These are phyloP conservation scores for Magnolia changhungtana DNA, from an alignment of 164 flowering plant genomes.

Conservation along the genomic window DNA sequence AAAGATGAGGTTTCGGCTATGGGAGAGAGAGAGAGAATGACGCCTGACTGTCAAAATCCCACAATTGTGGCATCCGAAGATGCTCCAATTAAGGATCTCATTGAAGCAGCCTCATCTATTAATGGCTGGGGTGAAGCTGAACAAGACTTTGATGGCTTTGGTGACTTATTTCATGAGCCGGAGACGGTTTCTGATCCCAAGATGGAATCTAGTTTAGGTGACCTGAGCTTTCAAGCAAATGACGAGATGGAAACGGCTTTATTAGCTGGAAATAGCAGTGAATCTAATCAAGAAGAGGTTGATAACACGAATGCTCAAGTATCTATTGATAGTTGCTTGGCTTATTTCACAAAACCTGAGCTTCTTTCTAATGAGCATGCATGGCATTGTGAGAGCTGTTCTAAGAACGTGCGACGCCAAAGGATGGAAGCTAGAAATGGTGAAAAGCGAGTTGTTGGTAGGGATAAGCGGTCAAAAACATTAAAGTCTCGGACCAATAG, in stretches of 20 bases:
- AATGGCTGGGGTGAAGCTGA: slow-evolving; percentile 36
- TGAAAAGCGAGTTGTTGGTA: not conserved
- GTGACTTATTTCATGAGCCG: slow-evolving; percentile 83
- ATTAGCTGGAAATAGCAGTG: slow-evolving; percentile 49
- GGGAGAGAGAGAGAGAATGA: slow-evolving; percentile 24
- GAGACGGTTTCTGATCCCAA: slow-evolving; percentile 38
- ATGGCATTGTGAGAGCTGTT: slow-evolving; percentile 89
- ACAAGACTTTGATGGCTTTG: slow-evolving; percentile 72
- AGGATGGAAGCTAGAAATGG: slow-evolving; percentile 18
- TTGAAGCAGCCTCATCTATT: slow-evolving; percentile 34
- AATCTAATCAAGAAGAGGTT: slow-evolving; percentile 87
- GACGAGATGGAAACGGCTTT: slow-evolving; percentile 30
- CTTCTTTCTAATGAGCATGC: slow-evolving; percentile 79
- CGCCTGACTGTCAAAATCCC: slow-evolving; percentile 26
- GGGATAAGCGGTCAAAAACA: slow-evolving; percentile 18
- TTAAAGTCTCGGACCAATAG: slow-evolving; percentile 21
- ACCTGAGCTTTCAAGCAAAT: slow-evolving; percentile 26
- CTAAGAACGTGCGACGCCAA: slow-evolving; percentile 40
- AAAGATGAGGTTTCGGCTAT: slow-evolving; percentile 43
- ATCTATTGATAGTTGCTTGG: slow-evolving; percentile 78
- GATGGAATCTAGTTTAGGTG: slow-evolving; percentile 25
- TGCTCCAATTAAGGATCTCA: not conserved
- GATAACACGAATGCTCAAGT: slow-evolving; percentile 75
- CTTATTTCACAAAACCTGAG: slow-evolving; percentile 71
- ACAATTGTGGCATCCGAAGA: not conserved